Conservation (phyloP, 106 monocot genomes). For the Platanthera guangdongensis region DNA sequence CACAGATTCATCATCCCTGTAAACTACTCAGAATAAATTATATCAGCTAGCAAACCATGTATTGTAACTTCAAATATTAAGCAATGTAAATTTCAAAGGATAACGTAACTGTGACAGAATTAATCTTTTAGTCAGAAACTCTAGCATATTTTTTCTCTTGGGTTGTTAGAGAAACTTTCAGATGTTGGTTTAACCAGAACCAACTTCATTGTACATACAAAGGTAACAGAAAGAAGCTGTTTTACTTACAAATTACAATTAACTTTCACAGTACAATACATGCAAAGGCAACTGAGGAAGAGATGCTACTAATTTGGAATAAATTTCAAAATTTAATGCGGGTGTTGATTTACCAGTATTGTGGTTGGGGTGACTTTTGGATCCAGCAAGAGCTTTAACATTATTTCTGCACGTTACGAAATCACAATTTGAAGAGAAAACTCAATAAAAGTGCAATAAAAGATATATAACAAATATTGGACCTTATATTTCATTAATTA, state of each 20-base stretch:
- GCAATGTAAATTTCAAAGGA: not conserved
- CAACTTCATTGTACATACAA: not conserved
- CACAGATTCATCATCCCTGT: not conserved
- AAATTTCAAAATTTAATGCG: not conserved
- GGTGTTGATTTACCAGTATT: slow-evolving; percentile 47
- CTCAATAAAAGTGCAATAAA: not conserved
- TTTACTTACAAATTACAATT: no score
- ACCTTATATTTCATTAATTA: not conserved
- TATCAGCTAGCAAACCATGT: not conserved
- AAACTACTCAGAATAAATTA: not conserved
- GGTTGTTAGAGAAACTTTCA: not conserved
- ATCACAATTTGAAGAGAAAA: slow-evolving; percentile 22
- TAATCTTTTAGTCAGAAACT: not conserved
- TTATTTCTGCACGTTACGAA: slow-evolving; percentile 42
- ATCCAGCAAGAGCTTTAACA: slow-evolving; percentile 66
- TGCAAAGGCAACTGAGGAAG: no score
- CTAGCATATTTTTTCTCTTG: not conserved
- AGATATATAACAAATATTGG: not conserved
- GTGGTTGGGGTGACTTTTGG: slow-evolving; percentile 29
- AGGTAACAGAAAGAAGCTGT: not conserved
- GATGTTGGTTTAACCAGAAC: not conserved
- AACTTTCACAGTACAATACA: no score
- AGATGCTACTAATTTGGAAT: not conserved
- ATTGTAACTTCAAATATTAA: not conserved
- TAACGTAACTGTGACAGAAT: not conserved